Base-by-base conservation (phyloP, 257 asterid genomes). In the Solanum rostratum region DNA sequence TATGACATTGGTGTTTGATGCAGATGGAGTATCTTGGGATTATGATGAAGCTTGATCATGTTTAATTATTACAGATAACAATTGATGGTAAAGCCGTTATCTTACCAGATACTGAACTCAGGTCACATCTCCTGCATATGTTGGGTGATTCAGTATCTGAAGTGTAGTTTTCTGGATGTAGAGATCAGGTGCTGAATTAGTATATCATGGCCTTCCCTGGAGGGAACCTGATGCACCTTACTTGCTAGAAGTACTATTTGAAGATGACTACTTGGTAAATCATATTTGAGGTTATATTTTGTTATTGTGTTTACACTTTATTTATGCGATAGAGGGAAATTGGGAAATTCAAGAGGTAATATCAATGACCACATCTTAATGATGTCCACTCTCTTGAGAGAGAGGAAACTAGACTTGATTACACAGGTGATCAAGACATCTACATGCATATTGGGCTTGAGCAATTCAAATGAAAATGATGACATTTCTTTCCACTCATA, bases 131-230 rank as follows among this genome's bases (percentile, higher is more conserved):
- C 41, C 43, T 83, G 15, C 6, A 11, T 24, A 20, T 66, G 53
- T 54, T 66, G 19, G 10, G 69, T 78, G 46, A 78, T 50, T 29
- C 14, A 78, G 50, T 78, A 78, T 78, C 46, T 78, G 27, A 78
- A 27, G 46, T 49, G 46, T 78, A 16, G 46, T 78, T 50, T 78
- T 27, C n/a, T 50, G 82, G 82, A 78, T 50, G 68, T 84, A 65
- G 82, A 96, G 99, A 88, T 93, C 85, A 66, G 94, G 93, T 87
- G 90, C 89, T 52, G 90, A 91, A 79, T 88, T 95, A 33, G 89
- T 89, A 81, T 96, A 96, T 89, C 97, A 91, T 80, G 96, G 98
- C 52, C 96, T 92, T 86, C 98, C 98, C 7, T 96, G 99, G 98
- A 90, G 88, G 88, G 99, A 96, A 89, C 99, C 98, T 22, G 94